A percentile compares a stretch with the other conserved stretches of the same genome.
Evolutionary conservation across 2,329 filamentous ascomycete species (phyloP).

Genomic region (Ceratocystis cubensis): DNA sequence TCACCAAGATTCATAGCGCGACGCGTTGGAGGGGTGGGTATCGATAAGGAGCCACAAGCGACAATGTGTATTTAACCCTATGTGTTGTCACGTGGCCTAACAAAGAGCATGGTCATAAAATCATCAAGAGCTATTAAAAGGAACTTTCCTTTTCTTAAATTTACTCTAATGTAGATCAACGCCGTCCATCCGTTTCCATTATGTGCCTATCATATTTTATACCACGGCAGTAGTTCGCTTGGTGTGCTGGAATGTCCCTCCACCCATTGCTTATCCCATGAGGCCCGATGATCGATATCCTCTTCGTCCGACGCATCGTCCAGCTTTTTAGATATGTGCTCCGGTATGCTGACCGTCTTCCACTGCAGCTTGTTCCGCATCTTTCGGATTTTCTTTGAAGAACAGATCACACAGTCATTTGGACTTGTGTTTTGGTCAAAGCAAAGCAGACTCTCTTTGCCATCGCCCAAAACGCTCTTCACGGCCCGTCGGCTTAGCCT

Average conservation of each 20-base stretch:
- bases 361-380: conserved; percentile 14
- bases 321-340: conserved; percentile 11
- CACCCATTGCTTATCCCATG: conserved; percentile 4
- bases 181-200: not conserved
- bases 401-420: conserved; percentile 12
- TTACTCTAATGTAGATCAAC: no score
- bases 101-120: no score
- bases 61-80: no score
- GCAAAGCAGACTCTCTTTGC: conserved; percentile 11
- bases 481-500: conserved; percentile 13
- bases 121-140: no score
- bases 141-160: no score
- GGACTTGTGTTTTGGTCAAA: conserved; percentile 5
- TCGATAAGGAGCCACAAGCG: no score
- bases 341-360: conserved; percentile 13
- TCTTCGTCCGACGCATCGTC: conserved; percentile 6
- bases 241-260: not conserved
- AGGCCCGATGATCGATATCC: not conserved
- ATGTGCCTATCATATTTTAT: not conserved
- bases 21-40: no score
- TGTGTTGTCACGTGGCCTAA: no score
- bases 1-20: no score
- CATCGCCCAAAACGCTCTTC: not conserved
- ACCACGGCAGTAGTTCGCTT: not conserved
- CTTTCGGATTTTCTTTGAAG: conserved; percentile 13